Evolutionary conservation across 352 stramenopile species (phyloP), one percentile per base, ranked within the genome.

Genomic region (Plasmopara viticola): DNA sequence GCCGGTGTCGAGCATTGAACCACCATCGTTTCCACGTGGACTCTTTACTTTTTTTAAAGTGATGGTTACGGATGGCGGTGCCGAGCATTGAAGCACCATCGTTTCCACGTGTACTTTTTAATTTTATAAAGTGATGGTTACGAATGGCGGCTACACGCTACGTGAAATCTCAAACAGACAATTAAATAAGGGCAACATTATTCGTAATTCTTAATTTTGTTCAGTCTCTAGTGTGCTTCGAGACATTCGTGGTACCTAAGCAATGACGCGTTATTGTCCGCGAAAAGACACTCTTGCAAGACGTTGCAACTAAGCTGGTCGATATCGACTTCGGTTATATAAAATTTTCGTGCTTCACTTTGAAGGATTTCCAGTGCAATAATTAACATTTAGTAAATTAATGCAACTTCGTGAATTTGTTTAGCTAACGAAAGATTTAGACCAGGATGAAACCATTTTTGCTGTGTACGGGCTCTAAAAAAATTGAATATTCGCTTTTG

Each of bases 271-370:
- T 85, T 64, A 30, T 75, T 17, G 77, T 67, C 53, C 43, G 74
- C 43, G 72, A 97, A 17, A 33, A 90, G 66, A 79, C 75, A 89
- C 9, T 77, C 64, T 30, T 68, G 50, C 2, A 94, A 51, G 20
- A 94, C 65, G 0, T 70, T 57, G 31, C 78, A 58, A 60, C 85
- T 87, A 25, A 96, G 58, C 15, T 95, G 75, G 70, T 99, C 97
- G 58, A 99, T 97, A 68, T 99, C 96, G 50, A 86, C 80, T 64
- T 99, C 97, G 17, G 96, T 99, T 25, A 25, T 25, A 25, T 25
- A 25, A 3, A 25, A 25, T 25, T 25, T 25, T 3, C 20, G 1
- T 3, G 20, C 20, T 25, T 25, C 20, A 25, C 20, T 25, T 1
- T 25, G 1, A 25, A 25, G 20, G 3, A 25, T 25, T 25, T 3